Conservation (phyloP, 2,329 filamentous ascomycete species). For the Trichoderma atroviride region DNA sequence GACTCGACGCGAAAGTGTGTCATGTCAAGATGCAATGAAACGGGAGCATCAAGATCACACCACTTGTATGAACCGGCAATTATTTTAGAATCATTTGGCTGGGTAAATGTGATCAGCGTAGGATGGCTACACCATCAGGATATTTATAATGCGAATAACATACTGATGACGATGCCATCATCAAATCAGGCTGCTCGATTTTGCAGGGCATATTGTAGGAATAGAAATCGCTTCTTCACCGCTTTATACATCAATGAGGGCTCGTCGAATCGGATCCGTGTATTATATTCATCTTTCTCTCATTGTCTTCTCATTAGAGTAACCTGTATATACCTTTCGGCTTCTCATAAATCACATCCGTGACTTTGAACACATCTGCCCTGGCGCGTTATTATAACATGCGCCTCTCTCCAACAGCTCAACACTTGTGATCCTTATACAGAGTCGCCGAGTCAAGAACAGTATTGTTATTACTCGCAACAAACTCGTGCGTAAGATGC, state of each 20-base stretch:
- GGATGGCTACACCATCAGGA: no score
- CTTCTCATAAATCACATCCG: background rate
- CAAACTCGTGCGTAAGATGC: slow-evolving; percentile 21
- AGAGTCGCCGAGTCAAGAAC: slow-evolving; percentile 15
- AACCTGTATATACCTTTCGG: background rate
- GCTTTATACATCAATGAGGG: no score
- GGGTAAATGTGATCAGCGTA: background rate
- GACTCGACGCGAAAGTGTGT: background rate
- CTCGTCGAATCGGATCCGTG: no score
- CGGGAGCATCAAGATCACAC: background rate
- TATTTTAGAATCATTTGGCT: no score
- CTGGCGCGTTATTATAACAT: background rate
- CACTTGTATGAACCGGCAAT: background rate
- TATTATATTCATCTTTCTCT: background rate
- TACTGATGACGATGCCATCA: background rate
- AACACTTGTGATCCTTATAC: slow-evolving; percentile 1
- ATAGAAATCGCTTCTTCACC: background rate
- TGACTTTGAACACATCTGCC: background rate
- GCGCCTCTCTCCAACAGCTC: background rate
- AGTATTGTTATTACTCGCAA: slow-evolving; percentile 15
- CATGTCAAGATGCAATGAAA: background rate
- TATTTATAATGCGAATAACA: no score
- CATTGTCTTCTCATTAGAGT: background rate
- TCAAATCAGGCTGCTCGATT: background rate
- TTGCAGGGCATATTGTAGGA: background rate